Evolutionary conservation across 2,329 filamentous ascomycete genomes (phyloP).

Genomic region (Aspergillus latus): DNA sequence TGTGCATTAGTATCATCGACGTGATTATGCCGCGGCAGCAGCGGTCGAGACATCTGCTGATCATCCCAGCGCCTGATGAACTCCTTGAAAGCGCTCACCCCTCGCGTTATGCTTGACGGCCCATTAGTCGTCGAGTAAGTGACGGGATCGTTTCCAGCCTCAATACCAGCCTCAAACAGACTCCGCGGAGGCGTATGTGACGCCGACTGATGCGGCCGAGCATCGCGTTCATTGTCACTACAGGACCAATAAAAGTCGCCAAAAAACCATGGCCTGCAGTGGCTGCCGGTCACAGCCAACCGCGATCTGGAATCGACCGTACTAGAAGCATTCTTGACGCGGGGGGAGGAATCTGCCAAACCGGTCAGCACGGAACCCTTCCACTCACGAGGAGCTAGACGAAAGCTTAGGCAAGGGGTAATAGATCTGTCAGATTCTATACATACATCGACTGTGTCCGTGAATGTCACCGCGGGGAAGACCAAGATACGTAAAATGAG

Average conservation of each 20-base stretch:
- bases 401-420: conserved; percentile 1
- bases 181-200: conserved; percentile 18
- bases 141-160: conserved; percentile 22
- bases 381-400: not conserved
- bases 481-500: conserved; percentile 31
- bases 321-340: conserved; percentile 26
- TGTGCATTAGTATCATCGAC: conserved; percentile 8
- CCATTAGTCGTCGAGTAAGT: conserved; percentile 20
- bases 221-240: conserved; percentile 12
- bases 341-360: conserved; percentile 25
- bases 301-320: conserved; percentile 15
- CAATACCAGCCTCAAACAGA: conserved; percentile 21
- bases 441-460: conserved; percentile 31
- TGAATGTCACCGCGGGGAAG: conserved; percentile 19
- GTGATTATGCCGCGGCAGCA: conserved; percentile 22
- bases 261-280: conserved; percentile 22
- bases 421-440: not conserved
- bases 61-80: conserved; percentile 32
- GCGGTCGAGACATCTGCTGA: conserved; percentile 25
- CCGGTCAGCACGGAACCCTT: conserved; percentile 1
- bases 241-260: conserved; percentile 14
- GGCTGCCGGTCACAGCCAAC: conserved; percentile 14
- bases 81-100: conserved; percentile 33
- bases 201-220: conserved; percentile 14
- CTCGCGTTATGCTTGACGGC: conserved; percentile 28